Conservation (phyloP, 2,329 filamentous ascomycete genomes). For the Epicoccum nigrum region DNA sequence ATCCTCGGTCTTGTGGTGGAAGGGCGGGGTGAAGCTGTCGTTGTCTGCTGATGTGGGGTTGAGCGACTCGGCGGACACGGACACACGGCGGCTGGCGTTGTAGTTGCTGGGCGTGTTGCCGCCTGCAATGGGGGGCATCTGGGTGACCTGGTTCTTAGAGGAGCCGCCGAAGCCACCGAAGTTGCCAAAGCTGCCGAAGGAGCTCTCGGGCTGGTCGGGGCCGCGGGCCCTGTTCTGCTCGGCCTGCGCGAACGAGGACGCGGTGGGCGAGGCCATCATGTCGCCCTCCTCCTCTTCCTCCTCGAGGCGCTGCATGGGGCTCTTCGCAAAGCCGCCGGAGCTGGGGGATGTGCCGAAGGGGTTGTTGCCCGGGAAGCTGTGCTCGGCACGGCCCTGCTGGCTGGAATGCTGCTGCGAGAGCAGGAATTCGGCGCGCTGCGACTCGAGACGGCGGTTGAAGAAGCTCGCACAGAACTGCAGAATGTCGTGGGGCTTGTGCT, state of each 20-base stretch:
- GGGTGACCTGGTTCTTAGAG: slow-evolving; percentile 45
- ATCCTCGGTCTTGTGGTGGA: slow-evolving; percentile 80
- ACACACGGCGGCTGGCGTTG: slow-evolving; percentile 90
- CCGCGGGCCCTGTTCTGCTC: slow-evolving; percentile 48
- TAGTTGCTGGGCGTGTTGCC: slow-evolving; percentile 86
- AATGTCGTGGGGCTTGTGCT: slow-evolving; percentile 66
- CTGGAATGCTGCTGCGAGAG: slow-evolving; percentile 56
- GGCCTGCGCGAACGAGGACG: slow-evolving; percentile 52
- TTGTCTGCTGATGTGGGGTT: slow-evolving; percentile 83
- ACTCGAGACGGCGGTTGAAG: slow-evolving; percentile 69
- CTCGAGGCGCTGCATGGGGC: slow-evolving; percentile 66
- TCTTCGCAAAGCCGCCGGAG: slow-evolving; percentile 51
- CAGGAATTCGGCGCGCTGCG: slow-evolving; percentile 65
- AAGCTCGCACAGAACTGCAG: slow-evolving; percentile 74
- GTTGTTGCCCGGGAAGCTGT: slow-evolving; percentile 78
- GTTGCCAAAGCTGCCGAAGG: slow-evolving; percentile 47
- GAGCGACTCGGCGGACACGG: slow-evolving; percentile 94
- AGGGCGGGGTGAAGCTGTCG: slow-evolving; percentile 89
- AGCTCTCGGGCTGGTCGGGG: slow-evolving; percentile 34
- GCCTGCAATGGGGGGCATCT: slow-evolving; percentile 52
- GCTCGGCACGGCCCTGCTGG: slow-evolving; percentile 62
- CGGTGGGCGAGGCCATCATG: slow-evolving; percentile 74
- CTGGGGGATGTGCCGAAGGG: slow-evolving; percentile 67
- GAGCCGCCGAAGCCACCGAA: slow-evolving; percentile 44
- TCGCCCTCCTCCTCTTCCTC: slow-evolving; percentile 89